A percentile compares a stretch with the other conserved stretches of the same genome.
phyloP scores from a whole-genome alignment of 495 filamentous ascomycete genomes.

The Pseudotulostoma volvatum region DNA sequence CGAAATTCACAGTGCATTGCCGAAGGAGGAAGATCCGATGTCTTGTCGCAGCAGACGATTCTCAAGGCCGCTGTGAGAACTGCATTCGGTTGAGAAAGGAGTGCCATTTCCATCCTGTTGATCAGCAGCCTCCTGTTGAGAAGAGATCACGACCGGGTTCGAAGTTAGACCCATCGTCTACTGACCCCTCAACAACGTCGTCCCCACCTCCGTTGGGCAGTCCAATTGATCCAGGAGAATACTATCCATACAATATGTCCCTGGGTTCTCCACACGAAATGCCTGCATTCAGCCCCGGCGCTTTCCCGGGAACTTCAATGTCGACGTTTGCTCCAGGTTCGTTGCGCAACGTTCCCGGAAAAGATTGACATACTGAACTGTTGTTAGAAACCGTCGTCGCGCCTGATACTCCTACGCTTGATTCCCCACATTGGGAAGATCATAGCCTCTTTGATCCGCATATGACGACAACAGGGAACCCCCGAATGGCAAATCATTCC shows the following conservation, averaged over 20 bases:
- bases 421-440: background rate
- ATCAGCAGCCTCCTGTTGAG: slow-evolving; percentile 54
- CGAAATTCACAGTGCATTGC: slow-evolving; percentile 85
- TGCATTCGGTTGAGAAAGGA: slow-evolving; percentile 95
- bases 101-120: slow-evolving; percentile 86
- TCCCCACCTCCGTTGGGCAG: slow-evolving; percentile 19
- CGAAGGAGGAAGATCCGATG: slow-evolving; percentile 92
- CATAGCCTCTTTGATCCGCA: background rate
- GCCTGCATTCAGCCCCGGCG: slow-evolving; percentile 13
- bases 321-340: slow-evolving; percentile 22
- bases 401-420: slow-evolving; percentile 1
- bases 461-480: background rate
- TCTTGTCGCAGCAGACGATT: slow-evolving; percentile 60
- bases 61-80: slow-evolving; percentile 76
- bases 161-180: slow-evolving; percentile 25
- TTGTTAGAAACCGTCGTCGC: slow-evolving; percentile 15
- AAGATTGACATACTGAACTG: slow-evolving; percentile 1
- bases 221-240: slow-evolving; percentile 22
- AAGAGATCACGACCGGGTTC: slow-evolving; percentile 33
- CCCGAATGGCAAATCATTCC: slow-evolving; percentile 2
- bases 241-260: slow-evolving; percentile 27
- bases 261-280: slow-evolving; percentile 25
- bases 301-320: slow-evolving; percentile 20
- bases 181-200: slow-evolving; percentile 30
- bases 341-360: slow-evolving; percentile 4